A percentile compares a stretch with the other conserved stretches of the same genome.
Evolutionary conservation across 305 asterid genomes (phyloP).

Genomic region (Fraxinus sp.): DNA sequence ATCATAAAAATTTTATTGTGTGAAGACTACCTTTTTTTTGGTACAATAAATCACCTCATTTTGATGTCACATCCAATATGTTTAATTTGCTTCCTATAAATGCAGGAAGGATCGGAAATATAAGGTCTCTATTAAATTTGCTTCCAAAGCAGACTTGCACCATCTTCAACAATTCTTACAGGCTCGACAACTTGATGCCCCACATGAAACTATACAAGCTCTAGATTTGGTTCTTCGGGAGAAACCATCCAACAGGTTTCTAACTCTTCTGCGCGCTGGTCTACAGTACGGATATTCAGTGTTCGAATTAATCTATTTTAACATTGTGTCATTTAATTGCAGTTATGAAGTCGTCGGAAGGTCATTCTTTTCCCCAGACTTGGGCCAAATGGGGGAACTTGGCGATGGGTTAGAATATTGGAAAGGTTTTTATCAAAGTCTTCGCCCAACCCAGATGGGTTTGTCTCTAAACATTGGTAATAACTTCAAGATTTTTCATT

Average conservation of each 20-base stretch:
- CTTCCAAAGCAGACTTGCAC: conserved; percentile 56
- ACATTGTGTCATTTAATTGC: conserved; percentile 18
- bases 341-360: conserved; percentile 70
- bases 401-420: conserved; percentile 66
- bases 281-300: background rate
- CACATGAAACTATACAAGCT: conserved; percentile 70
- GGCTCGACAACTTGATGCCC: conserved; percentile 53
- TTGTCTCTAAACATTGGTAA: conserved; percentile 76
- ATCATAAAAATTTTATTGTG: background rate
- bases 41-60: background rate
- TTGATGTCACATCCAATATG: background rate
- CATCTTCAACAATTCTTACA: conserved; percentile 51
- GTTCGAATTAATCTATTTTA: too few relatives aligned
- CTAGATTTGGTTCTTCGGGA: conserved; percentile 80
- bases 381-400: conserved; percentile 46
- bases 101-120: conserved; percentile 64
- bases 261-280: background rate
- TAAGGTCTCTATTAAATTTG: conserved; percentile 58
- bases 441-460: conserved; percentile 93
- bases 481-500: background rate
- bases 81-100: background rate
- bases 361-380: conserved; percentile 46
- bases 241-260: conserved; percentile 43
- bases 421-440: conserved; percentile 82
- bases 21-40: background rate